These are phyloP conservation scores for Hypoxylon subgilvum DNA, from an alignment of 495 filamentous ascomycete species.

Conservation along the genomic window DNA sequence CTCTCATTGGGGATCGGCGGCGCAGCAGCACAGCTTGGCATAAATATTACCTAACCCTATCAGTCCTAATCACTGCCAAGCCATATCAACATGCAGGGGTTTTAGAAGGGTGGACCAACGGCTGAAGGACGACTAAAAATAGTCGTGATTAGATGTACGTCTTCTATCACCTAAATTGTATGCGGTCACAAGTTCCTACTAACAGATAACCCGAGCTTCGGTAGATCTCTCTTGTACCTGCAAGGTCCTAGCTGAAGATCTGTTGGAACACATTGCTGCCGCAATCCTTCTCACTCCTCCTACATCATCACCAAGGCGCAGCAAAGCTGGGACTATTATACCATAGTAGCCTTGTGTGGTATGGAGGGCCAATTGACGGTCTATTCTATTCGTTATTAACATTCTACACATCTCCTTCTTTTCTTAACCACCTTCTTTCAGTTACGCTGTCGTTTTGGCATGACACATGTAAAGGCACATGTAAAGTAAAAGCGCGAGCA, in stretches of 20 bases:
- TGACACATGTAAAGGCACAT: too few species aligned
- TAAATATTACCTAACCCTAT: slow-evolving; percentile 12
- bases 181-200: slow-evolving; percentile 3
- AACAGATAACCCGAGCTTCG: slow-evolving; percentile 10
- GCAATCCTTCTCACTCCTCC: not conserved
- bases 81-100: slow-evolving; percentile 14
- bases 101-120: slow-evolving; percentile 10
- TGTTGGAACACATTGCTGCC: slow-evolving; percentile 9
- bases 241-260: too few species aligned
- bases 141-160: not conserved
- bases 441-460: slow-evolving; percentile 15
- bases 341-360: slow-evolving; percentile 13
- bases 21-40: too few species aligned
- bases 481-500: not conserved
- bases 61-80: not conserved
- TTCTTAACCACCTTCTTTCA: slow-evolving; percentile 25
- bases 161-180: not conserved
- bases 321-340: slow-evolving; percentile 11
- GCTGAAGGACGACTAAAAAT: not conserved
- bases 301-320: slow-evolving; percentile 12
- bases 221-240: too few species aligned
- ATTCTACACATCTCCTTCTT: slow-evolving; percentile 16
- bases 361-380: slow-evolving; percentile 28
- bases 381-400: slow-evolving; percentile 27
- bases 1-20: slow-evolving; percentile 21